phyloP scores from a whole-genome alignment of 805 yeast genomes.

The Lipomyces spencermartinsiae region DNA sequence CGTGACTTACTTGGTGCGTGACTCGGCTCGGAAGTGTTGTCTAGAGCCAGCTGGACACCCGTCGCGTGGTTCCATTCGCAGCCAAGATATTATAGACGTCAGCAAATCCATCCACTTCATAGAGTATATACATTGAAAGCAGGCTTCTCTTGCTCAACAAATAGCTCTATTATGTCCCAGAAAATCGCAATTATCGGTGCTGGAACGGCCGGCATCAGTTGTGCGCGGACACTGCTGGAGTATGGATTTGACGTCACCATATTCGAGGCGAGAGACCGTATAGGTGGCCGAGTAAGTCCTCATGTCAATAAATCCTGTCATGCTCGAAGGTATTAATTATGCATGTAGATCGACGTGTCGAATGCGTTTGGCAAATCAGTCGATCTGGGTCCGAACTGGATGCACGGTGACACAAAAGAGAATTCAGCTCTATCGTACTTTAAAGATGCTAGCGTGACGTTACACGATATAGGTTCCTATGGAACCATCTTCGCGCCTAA shows the following conservation, averaged over 20 bases:
- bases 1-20: not conserved
- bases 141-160: not conserved
- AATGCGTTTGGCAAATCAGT: conserved; percentile 23
- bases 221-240: conserved; percentile 42
- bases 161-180: not conserved
- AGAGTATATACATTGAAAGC: not conserved
- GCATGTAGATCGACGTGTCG: conserved; percentile 15
- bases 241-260: conserved; percentile 40
- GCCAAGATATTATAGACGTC: not conserved
- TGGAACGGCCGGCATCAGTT: conserved; percentile 46
- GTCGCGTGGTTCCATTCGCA: not conserved
- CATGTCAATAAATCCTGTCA: not conserved
- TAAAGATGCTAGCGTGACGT: conserved; percentile 16
- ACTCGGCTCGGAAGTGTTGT: not conserved
- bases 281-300: conserved; percentile 43
- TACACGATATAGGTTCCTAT: conserved; percentile 28
- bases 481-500: conserved; percentile 23
- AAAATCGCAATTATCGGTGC: conserved; percentile 44
- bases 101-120: not conserved
- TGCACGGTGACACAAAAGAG: conserved; percentile 35
- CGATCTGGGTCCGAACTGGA: conserved; percentile 42
- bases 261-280: conserved; percentile 45
- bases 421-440: conserved; percentile 22
- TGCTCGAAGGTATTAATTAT: not conserved
- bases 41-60: not conserved